Evolutionary conservation across 2,329 filamentous ascomycete genomes (phyloP), one percentile per base, ranked within the genome.

Genomic region (Kalmusia sp.): DNA sequence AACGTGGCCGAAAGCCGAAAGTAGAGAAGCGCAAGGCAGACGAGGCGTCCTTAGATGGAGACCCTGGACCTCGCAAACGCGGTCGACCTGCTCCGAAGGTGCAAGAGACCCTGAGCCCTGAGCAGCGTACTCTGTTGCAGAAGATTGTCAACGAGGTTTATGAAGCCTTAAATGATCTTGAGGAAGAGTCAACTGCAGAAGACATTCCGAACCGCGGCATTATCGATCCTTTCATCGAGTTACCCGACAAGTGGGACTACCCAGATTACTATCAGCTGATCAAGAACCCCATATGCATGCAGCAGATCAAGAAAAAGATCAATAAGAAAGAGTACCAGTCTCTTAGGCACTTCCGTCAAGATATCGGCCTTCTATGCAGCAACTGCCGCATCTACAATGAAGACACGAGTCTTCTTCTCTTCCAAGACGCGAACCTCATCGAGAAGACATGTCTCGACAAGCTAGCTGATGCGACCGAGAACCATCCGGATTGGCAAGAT

Each of bases 301-400:
- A 96, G 64, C 88, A 92, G 73, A 96, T 99, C 69, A 87, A 91
- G 72, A 91, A 89, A 72, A 93, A 92, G 81, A 96, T 99, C 79
- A 97, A 96, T 80, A 93, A 91, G 76, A 91, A 96, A 69, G 91
- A 97, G 70, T 99, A 99, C 75, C 86, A 85, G 63, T 89, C 84
- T 67, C 77, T 97, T 55, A 87, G 85, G 69, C 91, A 93, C 64
- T 86, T 99, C 82, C 84, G 87, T 50, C 86, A 85, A 62, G 96
- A 99, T 69, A 87, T 99, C 58, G 85, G 87, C 45, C 78, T 93
- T 58, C 84, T 99, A 76, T 95, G 93, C 73, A 87, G 84, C 71
- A 99, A 99, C 75, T 96, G 93, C 61, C 86, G 92, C 73, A 95
- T 90, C 2, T 99, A 96, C 81, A 99, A 99, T 69, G 96, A 99